phyloP scores from a whole-genome alignment of 2,329 filamentous ascomycete genomes.

The Trichoderma gracile region DNA sequence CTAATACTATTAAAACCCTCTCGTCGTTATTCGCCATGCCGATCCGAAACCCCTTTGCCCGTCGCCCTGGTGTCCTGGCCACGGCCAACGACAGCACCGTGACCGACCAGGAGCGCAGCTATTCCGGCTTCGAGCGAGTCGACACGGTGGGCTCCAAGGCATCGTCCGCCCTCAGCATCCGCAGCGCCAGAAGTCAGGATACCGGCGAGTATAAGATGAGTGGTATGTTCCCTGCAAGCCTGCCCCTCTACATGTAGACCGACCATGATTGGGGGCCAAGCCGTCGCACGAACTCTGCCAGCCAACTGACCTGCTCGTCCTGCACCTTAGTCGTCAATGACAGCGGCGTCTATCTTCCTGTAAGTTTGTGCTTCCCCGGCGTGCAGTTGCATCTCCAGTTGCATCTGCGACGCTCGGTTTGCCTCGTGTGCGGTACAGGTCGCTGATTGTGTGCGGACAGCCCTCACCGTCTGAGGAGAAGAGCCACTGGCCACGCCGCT shows the following conservation, averaged over 20 bases:
- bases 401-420: background rate
- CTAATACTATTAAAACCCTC: background rate
- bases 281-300: slow-evolving; percentile 31
- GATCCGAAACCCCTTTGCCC: slow-evolving; percentile 71
- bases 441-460: slow-evolving; percentile 42
- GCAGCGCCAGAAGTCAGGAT: slow-evolving; percentile 61
- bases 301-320: slow-evolving; percentile 30
- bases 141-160: slow-evolving; percentile 64
- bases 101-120: slow-evolving; percentile 39
- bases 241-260: slow-evolving; percentile 23
- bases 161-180: slow-evolving; percentile 62
- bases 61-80: slow-evolving; percentile 53
- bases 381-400: background rate
- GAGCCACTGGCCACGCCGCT: slow-evolving; percentile 68
- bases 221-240: slow-evolving; percentile 53
- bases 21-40: slow-evolving; percentile 50
- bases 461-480: slow-evolving; percentile 90
- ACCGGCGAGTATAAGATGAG: slow-evolving; percentile 78
- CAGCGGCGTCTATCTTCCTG: slow-evolving; percentile 90
- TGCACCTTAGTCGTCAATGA: slow-evolving; percentile 78
- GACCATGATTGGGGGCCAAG: background rate
- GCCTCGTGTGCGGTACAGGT: background rate
- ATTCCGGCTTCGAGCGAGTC: slow-evolving; percentile 58
- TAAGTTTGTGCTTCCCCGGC: slow-evolving; percentile 46
- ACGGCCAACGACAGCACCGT: slow-evolving; percentile 56